phyloP scores from a whole-genome alignment of 352 stramenopile genomes.

The Blastocystis sp. region DNA sequence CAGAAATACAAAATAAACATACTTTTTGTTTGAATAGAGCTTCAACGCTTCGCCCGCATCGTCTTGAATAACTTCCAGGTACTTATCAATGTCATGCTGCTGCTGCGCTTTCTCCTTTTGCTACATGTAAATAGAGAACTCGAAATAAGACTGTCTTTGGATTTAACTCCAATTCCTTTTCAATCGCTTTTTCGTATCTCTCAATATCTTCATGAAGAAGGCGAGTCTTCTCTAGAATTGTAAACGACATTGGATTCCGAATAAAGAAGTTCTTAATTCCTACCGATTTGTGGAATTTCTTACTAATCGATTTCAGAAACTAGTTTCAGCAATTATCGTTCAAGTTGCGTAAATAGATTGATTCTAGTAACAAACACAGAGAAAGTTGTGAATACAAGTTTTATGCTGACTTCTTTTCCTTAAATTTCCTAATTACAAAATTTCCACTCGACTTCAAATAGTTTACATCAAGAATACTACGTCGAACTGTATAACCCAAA shows the following conservation, averaged over 20 bases:
- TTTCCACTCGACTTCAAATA: too few species aligned
- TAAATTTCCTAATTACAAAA: too few species aligned
- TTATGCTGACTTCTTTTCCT: too few species aligned
- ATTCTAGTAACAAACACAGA: too few species aligned
- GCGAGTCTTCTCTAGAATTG: constrained; percentile 75
- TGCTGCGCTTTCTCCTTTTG: constrained; percentile 74
- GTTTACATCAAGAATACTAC: too few species aligned
- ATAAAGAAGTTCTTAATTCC: not conserved
- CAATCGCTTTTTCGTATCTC: constrained; percentile 71
- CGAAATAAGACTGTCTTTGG: constrained; percentile 71
- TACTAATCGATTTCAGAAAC: too few species aligned
- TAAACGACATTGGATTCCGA: constrained; percentile 72
- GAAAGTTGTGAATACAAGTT: too few species aligned
- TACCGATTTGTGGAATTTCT: too few species aligned
- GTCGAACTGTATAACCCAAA: too few species aligned
- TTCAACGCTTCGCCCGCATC: constrained; percentile 72
- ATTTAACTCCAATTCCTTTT: constrained; percentile 73
- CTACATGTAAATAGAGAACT: constrained; percentile 63
- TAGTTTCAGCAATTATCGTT: too few species aligned
- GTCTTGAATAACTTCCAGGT: constrained; percentile 71
- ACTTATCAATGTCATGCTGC: constrained; percentile 75
- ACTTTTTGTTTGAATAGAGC: constrained; percentile 76
- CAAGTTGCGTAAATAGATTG: too few species aligned
- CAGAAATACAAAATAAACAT: not conserved
- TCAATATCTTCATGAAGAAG: constrained; percentile 75